A percentile compares a stretch with the other conserved stretches of the same genome.
Conservation (phyloP, 2,329 filamentous ascomycete species). For the Alternaria sp. region DNA sequence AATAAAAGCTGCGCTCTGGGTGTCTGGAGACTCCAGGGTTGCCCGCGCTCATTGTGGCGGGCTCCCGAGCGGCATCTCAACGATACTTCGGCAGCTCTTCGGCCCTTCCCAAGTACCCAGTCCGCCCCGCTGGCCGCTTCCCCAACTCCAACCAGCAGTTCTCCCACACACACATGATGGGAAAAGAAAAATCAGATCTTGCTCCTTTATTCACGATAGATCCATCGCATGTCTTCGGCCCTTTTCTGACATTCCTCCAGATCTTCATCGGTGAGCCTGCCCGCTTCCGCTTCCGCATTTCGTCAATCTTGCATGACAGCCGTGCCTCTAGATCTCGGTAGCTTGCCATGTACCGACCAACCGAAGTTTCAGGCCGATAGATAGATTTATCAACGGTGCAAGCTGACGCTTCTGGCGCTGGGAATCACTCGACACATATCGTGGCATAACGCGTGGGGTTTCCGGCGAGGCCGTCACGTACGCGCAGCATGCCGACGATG, state of each 20-base stretch:
- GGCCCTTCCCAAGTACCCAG: constrained; percentile 1
- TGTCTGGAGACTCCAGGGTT: neutral
- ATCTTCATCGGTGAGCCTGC: constrained; percentile 12
- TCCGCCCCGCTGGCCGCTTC: constrained; percentile 7
- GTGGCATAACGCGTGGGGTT: constrained; percentile 4
- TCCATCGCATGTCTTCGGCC: constrained; percentile 6
- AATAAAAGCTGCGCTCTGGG: neutral
- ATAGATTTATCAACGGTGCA: neutral
- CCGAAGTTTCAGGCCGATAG: constrained; percentile 8
- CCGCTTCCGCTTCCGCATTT: constrained; percentile 18
- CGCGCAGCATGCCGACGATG: neutral
- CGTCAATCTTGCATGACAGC: constrained; percentile 11
- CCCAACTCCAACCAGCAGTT: constrained; percentile 8
- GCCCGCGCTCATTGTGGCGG: neutral
- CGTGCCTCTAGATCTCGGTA: constrained; percentile 17
- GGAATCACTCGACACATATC: constrained; percentile 6
- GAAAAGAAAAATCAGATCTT: constrained; percentile 13
- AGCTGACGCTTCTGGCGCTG: neutral
- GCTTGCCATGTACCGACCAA: constrained; percentile 5
- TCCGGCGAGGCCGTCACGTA: neutral
- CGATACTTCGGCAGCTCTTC: neutral
- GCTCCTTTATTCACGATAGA: constrained; percentile 4
- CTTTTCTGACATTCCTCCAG: constrained; percentile 1
- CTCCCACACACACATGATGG: constrained; percentile 3
- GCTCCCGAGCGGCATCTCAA: constrained; percentile 4